Percentiles rank a stretch among this genome's conserved stretches.
Conservation (phyloP, 495 filamentous ascomycete species). For the Aspergillus incahuasiensis region DNA sequence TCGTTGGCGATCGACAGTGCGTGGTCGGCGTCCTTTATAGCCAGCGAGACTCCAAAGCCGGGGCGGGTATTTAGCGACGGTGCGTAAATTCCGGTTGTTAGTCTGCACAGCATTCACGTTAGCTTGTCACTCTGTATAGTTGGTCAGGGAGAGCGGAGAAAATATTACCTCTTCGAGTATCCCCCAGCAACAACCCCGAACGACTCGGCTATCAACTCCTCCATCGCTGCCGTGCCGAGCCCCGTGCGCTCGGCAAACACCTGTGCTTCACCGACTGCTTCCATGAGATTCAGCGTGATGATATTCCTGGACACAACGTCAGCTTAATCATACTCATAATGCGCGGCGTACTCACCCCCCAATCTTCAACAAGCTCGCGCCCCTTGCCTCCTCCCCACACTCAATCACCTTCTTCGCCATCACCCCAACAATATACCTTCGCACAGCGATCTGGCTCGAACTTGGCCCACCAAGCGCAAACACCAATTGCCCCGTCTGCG, state of each 20-base stretch:
- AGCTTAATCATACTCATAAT: too few relatives aligned
- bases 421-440: slow-evolving; percentile 17
- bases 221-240: slow-evolving; percentile 44
- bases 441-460: slow-evolving; percentile 1
- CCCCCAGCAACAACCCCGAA: slow-evolving; percentile 40
- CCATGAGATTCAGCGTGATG: slow-evolving; percentile 45
- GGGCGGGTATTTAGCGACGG: slow-evolving; percentile 36
- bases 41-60: slow-evolving; percentile 40
- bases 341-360: slow-evolving; percentile 27
- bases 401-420: slow-evolving; percentile 21
- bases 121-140: background rate
- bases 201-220: slow-evolving; percentile 46
- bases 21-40: slow-evolving; percentile 44
- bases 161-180: slow-evolving; percentile 42
- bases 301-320: slow-evolving; percentile 29
- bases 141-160: too few relatives aligned
- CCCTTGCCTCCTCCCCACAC: slow-evolving; percentile 40
- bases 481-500: slow-evolving; percentile 19
- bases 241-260: slow-evolving; percentile 52
- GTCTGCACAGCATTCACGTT: slow-evolving; percentile 15
- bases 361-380: slow-evolving; percentile 43
- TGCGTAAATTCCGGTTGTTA: slow-evolving; percentile 41
- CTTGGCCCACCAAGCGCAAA: slow-evolving; percentile 17
- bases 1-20: slow-evolving; percentile 33
- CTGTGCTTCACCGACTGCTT: slow-evolving; percentile 49